These are phyloP conservation scores for Epichloe uncinata DNA, from an alignment of 2,329 filamentous ascomycete genomes.

Conservation along the genomic window DNA sequence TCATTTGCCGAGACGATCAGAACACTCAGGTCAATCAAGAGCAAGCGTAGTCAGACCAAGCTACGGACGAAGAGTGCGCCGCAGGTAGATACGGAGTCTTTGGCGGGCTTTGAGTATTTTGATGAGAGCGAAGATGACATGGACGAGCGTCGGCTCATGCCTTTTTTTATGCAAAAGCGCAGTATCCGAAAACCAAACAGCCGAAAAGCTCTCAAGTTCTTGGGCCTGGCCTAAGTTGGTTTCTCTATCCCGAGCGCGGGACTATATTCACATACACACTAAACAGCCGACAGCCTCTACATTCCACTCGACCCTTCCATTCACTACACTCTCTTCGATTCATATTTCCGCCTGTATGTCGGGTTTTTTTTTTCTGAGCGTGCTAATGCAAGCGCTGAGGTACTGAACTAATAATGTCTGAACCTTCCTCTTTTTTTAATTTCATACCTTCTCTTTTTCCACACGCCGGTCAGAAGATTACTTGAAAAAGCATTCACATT, in stretches of 20 bases:
- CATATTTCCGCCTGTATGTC: not conserved
- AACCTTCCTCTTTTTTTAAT: not conserved
- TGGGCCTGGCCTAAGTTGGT: constrained; percentile 28
- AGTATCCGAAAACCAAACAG: constrained; percentile 27
- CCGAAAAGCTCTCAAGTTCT: constrained; percentile 40
- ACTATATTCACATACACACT: not conserved
- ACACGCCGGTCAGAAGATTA: no score
- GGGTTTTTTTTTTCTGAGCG: not conserved
- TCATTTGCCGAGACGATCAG: constrained; percentile 12
- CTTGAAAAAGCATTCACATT: no score
- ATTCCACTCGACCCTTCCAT: not conserved
- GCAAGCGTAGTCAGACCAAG: constrained; percentile 16
- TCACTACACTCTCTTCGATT: not conserved
- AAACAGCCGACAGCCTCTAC: not conserved
- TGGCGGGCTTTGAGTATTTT: constrained; percentile 22
- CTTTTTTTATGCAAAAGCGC: constrained; percentile 28
- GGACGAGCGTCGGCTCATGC: constrained; percentile 40
- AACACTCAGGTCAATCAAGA: constrained; percentile 18
- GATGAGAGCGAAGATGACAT: constrained; percentile 30
- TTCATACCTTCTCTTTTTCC: no score
- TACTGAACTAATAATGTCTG: not conserved
- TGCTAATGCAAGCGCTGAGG: not conserved
- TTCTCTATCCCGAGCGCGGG: not conserved
- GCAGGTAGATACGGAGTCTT: constrained; percentile 16
- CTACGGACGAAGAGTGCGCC: constrained; percentile 11